These are phyloP conservation scores for Russula sp. DNA, from an alignment of 768 basidiomycete genomes.

Conservation along the genomic window DNA sequence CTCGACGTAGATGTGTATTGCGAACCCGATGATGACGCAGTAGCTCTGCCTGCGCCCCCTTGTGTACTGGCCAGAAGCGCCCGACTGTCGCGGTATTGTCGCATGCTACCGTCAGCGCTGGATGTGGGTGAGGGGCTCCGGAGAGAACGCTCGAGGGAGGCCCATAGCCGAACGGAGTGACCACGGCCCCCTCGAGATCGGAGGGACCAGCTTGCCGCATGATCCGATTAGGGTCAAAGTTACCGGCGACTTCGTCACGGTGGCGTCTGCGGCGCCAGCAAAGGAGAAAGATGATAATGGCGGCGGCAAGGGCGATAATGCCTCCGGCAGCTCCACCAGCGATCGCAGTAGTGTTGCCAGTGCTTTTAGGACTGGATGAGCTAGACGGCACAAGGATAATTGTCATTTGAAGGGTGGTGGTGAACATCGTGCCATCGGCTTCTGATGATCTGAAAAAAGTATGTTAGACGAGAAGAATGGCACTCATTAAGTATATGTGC, in stretches of 20 bases:
- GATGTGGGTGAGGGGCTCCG: constrained; percentile 23
- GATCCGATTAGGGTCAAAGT: constrained; percentile 50
- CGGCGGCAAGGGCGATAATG: constrained; percentile 28
- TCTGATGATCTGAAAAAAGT: constrained; percentile 18
- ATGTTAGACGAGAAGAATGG: background rate
- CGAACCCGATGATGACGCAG: constrained; percentile 30
- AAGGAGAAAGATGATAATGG: constrained; percentile 34
- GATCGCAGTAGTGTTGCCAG: constrained; percentile 34
- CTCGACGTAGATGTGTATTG: constrained; percentile 27
- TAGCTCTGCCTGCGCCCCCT: constrained; percentile 24
- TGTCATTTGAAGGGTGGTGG: constrained; percentile 25
- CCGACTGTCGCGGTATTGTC: constrained; percentile 32
- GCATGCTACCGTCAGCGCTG: constrained; percentile 31
- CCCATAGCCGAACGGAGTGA: constrained; percentile 29
- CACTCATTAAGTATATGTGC: background rate
- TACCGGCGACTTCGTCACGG: constrained; percentile 48
- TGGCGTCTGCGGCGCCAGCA: constrained; percentile 35
- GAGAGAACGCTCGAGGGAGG: constrained; percentile 31
- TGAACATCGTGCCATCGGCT: constrained; percentile 20
- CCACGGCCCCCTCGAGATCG: constrained; percentile 28
- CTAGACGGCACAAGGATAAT: constrained; percentile 32
- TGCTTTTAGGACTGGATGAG: constrained; percentile 16
- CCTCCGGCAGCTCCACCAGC: constrained; percentile 37
- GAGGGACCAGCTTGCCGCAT: constrained; percentile 33
- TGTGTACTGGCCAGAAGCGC: constrained; percentile 29